These are phyloP conservation scores for Phascolomyces articulosus DNA, from an alignment of 371 early-diverging fungal species.

Conservation along the genomic window DNA sequence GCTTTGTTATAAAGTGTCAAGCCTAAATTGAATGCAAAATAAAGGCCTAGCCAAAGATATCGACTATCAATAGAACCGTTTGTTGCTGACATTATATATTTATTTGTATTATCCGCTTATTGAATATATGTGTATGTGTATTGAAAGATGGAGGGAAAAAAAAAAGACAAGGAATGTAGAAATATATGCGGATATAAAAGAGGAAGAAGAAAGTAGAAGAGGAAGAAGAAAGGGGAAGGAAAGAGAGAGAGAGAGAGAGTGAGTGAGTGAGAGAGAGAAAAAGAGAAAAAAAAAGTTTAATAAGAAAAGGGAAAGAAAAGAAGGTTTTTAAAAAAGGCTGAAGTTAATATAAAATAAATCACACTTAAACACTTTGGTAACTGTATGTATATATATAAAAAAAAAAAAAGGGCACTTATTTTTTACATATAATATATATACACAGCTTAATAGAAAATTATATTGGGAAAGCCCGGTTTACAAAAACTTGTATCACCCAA, in stretches of 20 bases:
- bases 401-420: no score
- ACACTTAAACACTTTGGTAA: no score
- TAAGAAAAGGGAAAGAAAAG: conserved; percentile 6
- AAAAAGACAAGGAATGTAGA: conserved; percentile 13
- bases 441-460: no score
- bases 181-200: conserved; percentile 1
- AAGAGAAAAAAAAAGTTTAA: no score
- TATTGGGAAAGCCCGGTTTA: not conserved
- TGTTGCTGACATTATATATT: conserved; percentile 28
- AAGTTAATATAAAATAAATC: no score
- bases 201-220: not conserved
- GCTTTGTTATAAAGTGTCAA: conserved; percentile 89
- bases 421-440: no score
- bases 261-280: not conserved
- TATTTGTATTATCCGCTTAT: not conserved
- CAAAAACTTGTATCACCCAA: not conserved
- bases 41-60: conserved; percentile 68
- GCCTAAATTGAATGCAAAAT: conserved; percentile 80
- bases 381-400: no score
- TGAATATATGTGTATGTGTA: no score
- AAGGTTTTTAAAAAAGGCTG: not conserved
- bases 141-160: not conserved
- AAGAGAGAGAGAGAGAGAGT: conserved; percentile 4
- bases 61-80: conserved; percentile 41
- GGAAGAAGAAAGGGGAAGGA: not conserved